phyloP scores from a whole-genome alignment of 371 early-diverging fungal genomes.

The Rhizopus arrhizus region DNA sequence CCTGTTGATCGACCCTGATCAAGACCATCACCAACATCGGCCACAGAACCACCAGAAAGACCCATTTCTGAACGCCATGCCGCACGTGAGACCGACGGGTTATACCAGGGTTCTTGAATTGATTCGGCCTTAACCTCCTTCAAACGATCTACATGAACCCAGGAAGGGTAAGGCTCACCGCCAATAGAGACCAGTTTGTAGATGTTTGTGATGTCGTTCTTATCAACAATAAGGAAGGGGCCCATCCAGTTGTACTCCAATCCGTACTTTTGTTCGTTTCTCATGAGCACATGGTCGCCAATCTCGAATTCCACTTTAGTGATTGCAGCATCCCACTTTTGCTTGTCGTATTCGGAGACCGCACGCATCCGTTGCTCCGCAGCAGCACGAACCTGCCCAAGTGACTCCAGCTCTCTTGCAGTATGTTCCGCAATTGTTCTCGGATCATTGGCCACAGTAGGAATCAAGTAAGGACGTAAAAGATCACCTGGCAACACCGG shows the following conservation, averaged over 20 bases:
- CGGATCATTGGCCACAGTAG: too few relatives aligned
- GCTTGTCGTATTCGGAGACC: conserved; percentile 13
- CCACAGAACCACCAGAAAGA: not conserved
- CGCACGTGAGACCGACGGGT: conserved; percentile 10
- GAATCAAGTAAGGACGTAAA: too few relatives aligned
- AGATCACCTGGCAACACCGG: too few relatives aligned
- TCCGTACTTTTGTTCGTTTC: too few relatives aligned
- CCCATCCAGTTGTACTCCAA: too few relatives aligned
- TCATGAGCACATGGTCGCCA: too few relatives aligned
- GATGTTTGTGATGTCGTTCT: conserved; percentile 3
- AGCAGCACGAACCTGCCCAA: conserved; percentile 9
- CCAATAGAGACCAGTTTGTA: conserved; percentile 9
- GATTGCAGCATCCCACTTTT: conserved; percentile 6
- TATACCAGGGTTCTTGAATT: conserved; percentile 10
- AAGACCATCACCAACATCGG: not conserved
- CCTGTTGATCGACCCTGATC: conserved; percentile 16
- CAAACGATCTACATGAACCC: conserved; percentile 10
- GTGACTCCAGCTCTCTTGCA: too few relatives aligned
- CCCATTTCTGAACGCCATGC: conserved; percentile 11
- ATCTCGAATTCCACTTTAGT: too few relatives aligned
- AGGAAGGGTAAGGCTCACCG: too few relatives aligned
- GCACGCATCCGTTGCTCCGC: too few relatives aligned
- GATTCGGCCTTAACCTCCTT: conserved; percentile 11
- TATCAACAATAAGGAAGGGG: conserved; percentile 8
- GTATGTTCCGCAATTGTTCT: too few relatives aligned